Evolutionary conservation across 139 green algal species (phyloP).

Genomic region (Pseudopediastrum boryanum): DNA sequence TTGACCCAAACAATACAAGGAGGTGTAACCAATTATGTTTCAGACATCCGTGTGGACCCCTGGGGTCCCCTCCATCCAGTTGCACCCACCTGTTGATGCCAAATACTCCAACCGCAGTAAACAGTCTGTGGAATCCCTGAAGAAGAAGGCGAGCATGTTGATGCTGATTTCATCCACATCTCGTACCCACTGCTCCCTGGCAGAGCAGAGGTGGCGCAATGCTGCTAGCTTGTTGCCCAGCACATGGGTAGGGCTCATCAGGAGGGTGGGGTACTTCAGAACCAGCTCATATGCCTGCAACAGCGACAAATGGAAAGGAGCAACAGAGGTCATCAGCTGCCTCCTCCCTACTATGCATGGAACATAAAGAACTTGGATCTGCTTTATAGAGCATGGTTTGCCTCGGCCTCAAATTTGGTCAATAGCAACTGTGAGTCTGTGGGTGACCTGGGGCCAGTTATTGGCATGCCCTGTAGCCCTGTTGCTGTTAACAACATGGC

Average conservation of each 20-base stretch:
- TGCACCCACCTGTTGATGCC: slow-evolving; percentile 37
- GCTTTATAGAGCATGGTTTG: no score
- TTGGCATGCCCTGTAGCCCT: no score
- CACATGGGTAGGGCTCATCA: slow-evolving; percentile 25
- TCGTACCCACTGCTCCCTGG: slow-evolving; percentile 40
- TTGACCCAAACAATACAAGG: neutral
- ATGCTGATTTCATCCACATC: slow-evolving; percentile 46
- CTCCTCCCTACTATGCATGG: no score
- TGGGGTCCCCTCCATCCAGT: neutral
- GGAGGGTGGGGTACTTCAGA: slow-evolving; percentile 48
- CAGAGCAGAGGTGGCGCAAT: slow-evolving; percentile 48
- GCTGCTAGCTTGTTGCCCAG: slow-evolving; percentile 11
- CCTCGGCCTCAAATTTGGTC: no score
- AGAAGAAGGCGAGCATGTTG: slow-evolving; percentile 52
- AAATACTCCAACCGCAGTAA: slow-evolving; percentile 59
- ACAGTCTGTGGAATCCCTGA: slow-evolving; percentile 46
- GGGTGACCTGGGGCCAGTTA: no score
- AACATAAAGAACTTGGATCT: no score
- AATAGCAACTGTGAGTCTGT: no score
- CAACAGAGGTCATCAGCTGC: no score
- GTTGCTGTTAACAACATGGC: no score
- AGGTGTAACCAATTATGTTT: neutral
- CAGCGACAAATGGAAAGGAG: neutral
- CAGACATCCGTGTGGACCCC: neutral
- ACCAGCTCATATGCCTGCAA: slow-evolving; percentile 39